Evolutionary conservation across 139 green algal genomes (phyloP).

Genomic region (Coelastrella sp.): DNA sequence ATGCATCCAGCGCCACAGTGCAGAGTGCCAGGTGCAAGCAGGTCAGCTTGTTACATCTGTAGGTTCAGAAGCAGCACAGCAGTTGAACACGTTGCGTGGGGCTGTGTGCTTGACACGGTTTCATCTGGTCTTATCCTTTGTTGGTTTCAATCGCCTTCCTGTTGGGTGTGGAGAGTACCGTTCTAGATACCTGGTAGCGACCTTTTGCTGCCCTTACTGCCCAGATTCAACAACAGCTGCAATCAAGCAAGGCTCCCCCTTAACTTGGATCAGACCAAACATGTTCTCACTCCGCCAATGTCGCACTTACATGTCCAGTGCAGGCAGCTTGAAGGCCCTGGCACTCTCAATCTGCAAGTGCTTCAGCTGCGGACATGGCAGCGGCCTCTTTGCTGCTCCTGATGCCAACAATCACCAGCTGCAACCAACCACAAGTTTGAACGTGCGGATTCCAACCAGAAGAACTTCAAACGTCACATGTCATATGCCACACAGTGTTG

Average conservation of each 20-base stretch:
- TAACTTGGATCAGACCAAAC: too few relatives aligned
- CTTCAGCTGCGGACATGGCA: conserved; percentile 24
- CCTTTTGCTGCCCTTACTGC: conserved; percentile 16
- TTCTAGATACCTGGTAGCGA: not conserved
- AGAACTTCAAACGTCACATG: too few relatives aligned
- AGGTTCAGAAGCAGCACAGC: not conserved
- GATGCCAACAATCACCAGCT: conserved; percentile 36
- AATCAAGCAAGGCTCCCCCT: not conserved
- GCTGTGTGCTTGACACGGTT: too few relatives aligned
- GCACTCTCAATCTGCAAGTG: conserved; percentile 43
- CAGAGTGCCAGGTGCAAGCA: conserved; percentile 1
- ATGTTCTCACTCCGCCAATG: too few relatives aligned
- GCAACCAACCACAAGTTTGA: not conserved
- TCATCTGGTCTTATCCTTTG: too few relatives aligned
- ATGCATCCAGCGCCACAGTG: too few relatives aligned
- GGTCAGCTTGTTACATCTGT: conserved; percentile 19
- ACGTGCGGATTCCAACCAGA: too few relatives aligned
- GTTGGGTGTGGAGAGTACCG: too few relatives aligned
- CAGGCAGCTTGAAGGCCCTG: conserved; percentile 25
- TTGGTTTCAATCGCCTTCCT: too few relatives aligned
- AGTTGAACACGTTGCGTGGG: not conserved
- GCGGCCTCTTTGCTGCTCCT: conserved; percentile 32
- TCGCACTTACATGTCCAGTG: conserved; percentile 11
- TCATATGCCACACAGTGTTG: too few relatives aligned
- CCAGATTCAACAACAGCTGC: conserved; percentile 35